Base-by-base conservation (phyloP, 805 yeast species). In the Yarrowia hollandica region DNA sequence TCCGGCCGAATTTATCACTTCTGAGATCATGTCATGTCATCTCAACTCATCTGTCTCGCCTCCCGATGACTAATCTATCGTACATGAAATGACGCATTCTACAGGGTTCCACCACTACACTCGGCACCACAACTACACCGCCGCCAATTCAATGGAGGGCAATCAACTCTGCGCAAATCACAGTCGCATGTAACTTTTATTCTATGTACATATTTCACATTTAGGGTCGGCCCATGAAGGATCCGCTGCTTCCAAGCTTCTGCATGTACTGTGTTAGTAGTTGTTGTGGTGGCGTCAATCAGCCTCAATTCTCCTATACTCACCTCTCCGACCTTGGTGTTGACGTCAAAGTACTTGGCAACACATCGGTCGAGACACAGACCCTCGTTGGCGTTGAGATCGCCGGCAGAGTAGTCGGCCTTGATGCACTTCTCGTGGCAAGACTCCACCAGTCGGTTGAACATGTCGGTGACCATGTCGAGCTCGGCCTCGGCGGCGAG, bases 381-480 rank as follows among this genome's bases (percentile, higher is more conserved):
- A 44, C 90, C 83, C 75, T 91, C 97, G 66, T 78, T 83, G 76
- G 87, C 88, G 75, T 78, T 80, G 63, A 91, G 77, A 21, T 84
- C 90, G 60, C 90, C 86, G 58, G 88, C 91, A 56, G 73, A 67
- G 76, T 90, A 91, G 56, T 76, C 67, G 69, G 66, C 41, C 56
- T 60, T 62, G 71, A 90, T 86, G 77, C 98, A 91, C 76, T 91
- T 91, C 66, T 76, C 73, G 74, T 91, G 94, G 72, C 98, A 91
- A 66, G 89, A 86, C 68, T 86, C 91, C 21, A 90, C 95, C 68
- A 91, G 78, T 68, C 85, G 68, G 82, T 92, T 92, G 83, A 92
- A 92, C 97, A 92, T 90, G 67, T 94, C 96, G 35, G 97, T 91
- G 67, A 92, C 96, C 84, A 94, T 86, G 73, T 92, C 99, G 65